phyloP scores from a whole-genome alignment of 352 stramenopile species.

The Pythium aquatile region DNA sequence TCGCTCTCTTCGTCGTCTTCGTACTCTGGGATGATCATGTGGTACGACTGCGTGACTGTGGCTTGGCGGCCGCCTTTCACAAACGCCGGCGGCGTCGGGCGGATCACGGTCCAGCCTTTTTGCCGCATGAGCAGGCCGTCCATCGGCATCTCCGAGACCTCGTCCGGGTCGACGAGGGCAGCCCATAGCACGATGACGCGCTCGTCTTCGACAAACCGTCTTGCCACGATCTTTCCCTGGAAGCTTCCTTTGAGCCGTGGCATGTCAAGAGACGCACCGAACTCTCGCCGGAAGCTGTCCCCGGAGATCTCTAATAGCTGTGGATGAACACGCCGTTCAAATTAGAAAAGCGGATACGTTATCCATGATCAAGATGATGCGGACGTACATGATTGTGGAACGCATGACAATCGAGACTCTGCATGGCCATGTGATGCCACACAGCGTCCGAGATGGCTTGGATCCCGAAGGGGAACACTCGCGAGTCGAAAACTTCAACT shows the following conservation, averaged over 20 bases:
- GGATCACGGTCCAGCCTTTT: conserved; percentile 32
- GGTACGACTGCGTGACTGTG: conserved; percentile 25
- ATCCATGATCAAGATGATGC: not conserved
- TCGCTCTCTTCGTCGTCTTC: conserved; percentile 14
- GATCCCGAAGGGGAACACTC: conserved; percentile 12
- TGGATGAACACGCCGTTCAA: not conserved
- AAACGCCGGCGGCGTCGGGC: conserved; percentile 4
- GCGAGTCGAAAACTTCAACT: conserved; percentile 20
- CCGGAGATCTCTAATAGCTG: conserved; percentile 10
- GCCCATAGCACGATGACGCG: conserved; percentile 50
- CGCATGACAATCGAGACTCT: conserved; percentile 4
- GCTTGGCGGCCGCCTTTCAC: not conserved
- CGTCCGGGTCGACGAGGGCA: conserved; percentile 39
- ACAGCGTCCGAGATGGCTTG: conserved; percentile 15
- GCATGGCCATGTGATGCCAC: conserved; percentile 22
- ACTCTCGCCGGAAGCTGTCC: conserved; percentile 11
- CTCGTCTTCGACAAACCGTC: conserved; percentile 34
- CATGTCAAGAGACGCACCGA: conserved; percentile 6
- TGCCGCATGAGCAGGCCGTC: conserved; percentile 46
- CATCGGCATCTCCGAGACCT: conserved; percentile 39
- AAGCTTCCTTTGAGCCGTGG: conserved; percentile 24
- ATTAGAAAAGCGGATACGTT: not conserved
- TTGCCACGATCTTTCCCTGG: conserved; percentile 34
- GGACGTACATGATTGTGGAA: conserved; percentile 19
- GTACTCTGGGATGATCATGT: conserved; percentile 27